phyloP scores from a whole-genome alignment of 306 rosid genomes.

The Corylus avellana region DNA sequence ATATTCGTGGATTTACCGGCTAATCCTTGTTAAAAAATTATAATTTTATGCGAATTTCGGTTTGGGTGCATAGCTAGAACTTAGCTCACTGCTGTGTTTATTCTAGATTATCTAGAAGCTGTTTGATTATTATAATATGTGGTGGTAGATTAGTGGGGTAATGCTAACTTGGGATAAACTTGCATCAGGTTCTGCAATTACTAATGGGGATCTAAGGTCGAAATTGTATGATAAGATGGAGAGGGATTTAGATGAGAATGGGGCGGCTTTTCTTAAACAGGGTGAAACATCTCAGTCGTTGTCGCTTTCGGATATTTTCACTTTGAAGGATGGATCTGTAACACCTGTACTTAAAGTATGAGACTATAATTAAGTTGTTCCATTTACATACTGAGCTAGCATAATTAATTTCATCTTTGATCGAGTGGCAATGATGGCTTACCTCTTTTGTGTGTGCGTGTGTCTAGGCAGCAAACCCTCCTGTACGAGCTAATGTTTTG shows the following conservation, averaged over 20 bases:
- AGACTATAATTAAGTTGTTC: neutral
- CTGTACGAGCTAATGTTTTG: constrained; percentile 89
- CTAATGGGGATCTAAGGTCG: constrained; percentile 56
- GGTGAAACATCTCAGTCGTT: constrained; percentile 95
- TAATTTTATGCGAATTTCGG: no score
- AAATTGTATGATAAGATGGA: constrained; percentile 78
- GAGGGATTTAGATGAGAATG: constrained; percentile 74
- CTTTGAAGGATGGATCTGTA: constrained; percentile 70
- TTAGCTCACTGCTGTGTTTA: no score
- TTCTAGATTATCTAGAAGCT: neutral
- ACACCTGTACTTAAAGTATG: constrained; percentile 76
- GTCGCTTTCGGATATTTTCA: constrained; percentile 82
- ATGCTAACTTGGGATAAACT: constrained; percentile 22
- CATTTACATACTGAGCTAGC: neutral
- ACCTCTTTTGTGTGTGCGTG: neutral
- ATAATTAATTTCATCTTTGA: constrained; percentile 13
- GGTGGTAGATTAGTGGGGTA: neutral
- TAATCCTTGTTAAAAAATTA: no score
- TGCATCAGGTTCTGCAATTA: constrained; percentile 42
- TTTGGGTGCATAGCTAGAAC: no score
- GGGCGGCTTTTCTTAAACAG: constrained; percentile 68
- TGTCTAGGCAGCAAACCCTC: constrained; percentile 84
- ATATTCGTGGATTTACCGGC: no score
- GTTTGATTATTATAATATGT: neutral
- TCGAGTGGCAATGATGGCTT: constrained; percentile 34